These are phyloP conservation scores for Paramicrosporidium saccamoebae DNA, from an alignment of 371 early-diverging fungal genomes.

Conservation along the genomic window DNA sequence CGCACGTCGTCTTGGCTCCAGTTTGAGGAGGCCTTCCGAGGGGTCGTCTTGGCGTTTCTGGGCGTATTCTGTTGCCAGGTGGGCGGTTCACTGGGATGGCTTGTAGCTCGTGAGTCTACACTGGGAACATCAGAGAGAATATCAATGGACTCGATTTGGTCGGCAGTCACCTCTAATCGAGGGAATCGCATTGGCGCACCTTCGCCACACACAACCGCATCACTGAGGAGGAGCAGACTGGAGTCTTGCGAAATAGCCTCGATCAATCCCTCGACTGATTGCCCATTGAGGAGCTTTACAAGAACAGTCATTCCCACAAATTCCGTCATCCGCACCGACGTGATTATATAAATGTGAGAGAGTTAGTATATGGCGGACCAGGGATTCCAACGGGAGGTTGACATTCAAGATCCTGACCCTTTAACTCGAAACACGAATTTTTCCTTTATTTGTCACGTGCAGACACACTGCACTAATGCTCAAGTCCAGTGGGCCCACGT, in stretches of 20 bases:
- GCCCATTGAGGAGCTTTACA: no score
- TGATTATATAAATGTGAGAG: no score
- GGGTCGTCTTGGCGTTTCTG: constrained; percentile 3
- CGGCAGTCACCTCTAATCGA: not conserved
- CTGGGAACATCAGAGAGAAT: constrained; percentile 1
- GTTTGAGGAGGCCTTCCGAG: no score
- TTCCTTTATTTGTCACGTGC: not conserved
- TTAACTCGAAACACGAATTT: not conserved
- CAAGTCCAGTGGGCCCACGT: not conserved
- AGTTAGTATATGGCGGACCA: no score
- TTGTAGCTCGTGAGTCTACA: no score
- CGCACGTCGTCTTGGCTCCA: constrained; percentile 20
- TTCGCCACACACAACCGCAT: constrained; percentile 2
- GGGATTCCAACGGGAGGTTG: no score
- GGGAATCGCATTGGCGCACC: constrained; percentile 1
- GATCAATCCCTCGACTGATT: no score
- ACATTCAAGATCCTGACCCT: no score
- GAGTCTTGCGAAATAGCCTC: no score
- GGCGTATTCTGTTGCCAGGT: constrained; percentile 4
- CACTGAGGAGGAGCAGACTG: constrained; percentile 1
- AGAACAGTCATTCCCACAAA: no score
- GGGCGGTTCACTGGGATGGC: no score
- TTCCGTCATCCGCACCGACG: no score
- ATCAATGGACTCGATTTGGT: constrained; percentile 1
- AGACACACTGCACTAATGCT: constrained; percentile 2